These are phyloP conservation scores for Cladosporium sp. DNA, from an alignment of 2,329 filamentous ascomycete genomes.

Conservation along the genomic window DNA sequence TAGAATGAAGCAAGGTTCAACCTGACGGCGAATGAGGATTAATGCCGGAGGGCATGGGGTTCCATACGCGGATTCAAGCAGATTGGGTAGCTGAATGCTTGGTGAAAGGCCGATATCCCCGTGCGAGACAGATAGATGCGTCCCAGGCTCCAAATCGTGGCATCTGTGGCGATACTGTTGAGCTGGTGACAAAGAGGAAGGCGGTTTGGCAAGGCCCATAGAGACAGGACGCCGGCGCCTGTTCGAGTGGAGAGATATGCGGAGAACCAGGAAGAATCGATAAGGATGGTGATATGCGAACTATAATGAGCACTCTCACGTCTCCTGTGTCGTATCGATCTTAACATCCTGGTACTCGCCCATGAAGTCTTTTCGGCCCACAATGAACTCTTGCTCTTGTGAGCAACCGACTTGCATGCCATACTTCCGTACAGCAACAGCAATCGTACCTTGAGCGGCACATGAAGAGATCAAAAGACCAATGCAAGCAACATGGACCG, in stretches of 20 bases:
- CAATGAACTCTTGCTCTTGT: background rate
- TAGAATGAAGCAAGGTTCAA: background rate
- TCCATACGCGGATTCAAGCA: background rate
- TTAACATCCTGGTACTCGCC: background rate
- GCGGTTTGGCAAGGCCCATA: background rate
- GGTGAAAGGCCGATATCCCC: background rate
- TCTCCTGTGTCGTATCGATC: conserved; percentile 4
- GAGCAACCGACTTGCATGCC: background rate
- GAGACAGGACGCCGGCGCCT: background rate
- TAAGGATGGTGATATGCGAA: background rate
- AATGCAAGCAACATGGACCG: conserved; percentile 13
- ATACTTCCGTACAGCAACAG: conserved; percentile 5
- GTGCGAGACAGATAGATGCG: background rate
- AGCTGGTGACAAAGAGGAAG: background rate
- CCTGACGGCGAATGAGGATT: background rate
- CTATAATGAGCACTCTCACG: background rate
- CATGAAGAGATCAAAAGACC: conserved; percentile 12
- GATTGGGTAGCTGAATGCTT: background rate
- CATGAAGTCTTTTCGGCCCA: background rate
- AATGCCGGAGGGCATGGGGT: background rate
- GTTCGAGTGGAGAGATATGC: background rate
- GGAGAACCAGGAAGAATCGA: too few species aligned
- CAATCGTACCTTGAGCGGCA: conserved; percentile 16
- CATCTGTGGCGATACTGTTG: background rate
- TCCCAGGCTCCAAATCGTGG: background rate